Percentiles rank a stretch among this genome's conserved stretches.
phyloP scores from a whole-genome alignment of 192 early-diverging fungal genomes.

The Podila verticillata region DNA sequence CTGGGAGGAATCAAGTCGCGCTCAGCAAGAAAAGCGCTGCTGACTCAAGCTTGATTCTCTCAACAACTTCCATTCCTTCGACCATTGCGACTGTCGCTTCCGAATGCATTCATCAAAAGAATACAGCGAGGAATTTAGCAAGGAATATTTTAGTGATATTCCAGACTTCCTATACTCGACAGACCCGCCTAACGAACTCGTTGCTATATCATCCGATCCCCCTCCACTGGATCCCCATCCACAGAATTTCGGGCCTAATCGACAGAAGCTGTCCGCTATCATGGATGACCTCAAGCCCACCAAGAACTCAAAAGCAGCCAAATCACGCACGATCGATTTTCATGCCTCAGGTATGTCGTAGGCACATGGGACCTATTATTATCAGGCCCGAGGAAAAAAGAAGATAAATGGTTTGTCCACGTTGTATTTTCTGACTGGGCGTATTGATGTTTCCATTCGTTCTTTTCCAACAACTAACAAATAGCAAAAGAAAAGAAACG shows the following conservation, averaged over 20 bases:
- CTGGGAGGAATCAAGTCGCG: too few relatives aligned
- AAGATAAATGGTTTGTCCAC: neutral
- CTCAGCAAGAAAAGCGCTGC: too few relatives aligned
- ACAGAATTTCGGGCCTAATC: conserved; percentile 37
- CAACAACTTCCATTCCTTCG: too few relatives aligned
- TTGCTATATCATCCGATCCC: neutral
- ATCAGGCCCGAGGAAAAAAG: too few relatives aligned
- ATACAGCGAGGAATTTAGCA: too few relatives aligned
- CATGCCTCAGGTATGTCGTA: conserved; percentile 47
- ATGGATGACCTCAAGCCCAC: conserved; percentile 47
- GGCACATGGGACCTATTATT: neutral
- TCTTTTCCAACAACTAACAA: neutral
- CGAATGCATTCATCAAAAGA: too few relatives aligned
- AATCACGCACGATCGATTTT: conserved; percentile 60
- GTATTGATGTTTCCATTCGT: conserved; percentile 7
- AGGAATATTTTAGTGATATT: too few relatives aligned
- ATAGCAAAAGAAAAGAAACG: conserved; percentile 62
- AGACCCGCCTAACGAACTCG: too few relatives aligned
- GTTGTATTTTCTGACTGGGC: neutral
- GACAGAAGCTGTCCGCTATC: conserved; percentile 38
- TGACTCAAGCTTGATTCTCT: too few relatives aligned
- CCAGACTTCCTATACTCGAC: too few relatives aligned
- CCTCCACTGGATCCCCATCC: neutral
- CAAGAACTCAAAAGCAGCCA: conserved; percentile 45
- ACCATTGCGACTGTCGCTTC: too few relatives aligned